A percentile compares a stretch with the other conserved stretches of the same genome.
Evolutionary conservation across 1,139 yeast species (phyloP).

Genomic region (Candida sanyaensis): DNA sequence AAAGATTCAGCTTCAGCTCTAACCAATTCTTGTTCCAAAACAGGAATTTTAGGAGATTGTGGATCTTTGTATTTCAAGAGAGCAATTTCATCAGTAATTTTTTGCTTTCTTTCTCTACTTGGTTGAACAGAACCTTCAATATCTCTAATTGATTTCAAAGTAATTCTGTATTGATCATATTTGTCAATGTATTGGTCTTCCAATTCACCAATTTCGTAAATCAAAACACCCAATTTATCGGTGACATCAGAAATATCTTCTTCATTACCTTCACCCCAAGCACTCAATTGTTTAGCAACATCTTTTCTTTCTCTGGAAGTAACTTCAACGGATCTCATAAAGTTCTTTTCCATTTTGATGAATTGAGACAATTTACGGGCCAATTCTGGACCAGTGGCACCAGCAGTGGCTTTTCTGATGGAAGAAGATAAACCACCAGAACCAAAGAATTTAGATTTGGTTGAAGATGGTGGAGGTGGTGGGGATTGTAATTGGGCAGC

Average conservation of each 20-base stretch:
- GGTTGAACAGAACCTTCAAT: constrained; percentile 98
- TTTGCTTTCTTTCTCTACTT: constrained; percentile 95
- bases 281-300: constrained; percentile 92
- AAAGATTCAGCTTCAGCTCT: constrained; percentile 99
- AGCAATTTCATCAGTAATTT: constrained; percentile 96
- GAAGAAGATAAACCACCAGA: constrained; percentile 80
- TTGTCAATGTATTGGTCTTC: constrained; percentile 98
- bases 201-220: constrained; percentile 95
- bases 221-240: constrained; percentile 93
- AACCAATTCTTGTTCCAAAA: constrained; percentile 96
- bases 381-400: constrained; percentile 92
- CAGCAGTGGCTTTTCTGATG: constrained; percentile 87
- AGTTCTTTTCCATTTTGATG: constrained; percentile 95
- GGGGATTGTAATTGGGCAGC: constrained; percentile 93
- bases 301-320: constrained; percentile 95
- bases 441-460: constrained; percentile 80
- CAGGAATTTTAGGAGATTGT: constrained; percentile 91
- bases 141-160: constrained; percentile 92
- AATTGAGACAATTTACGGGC: constrained; percentile 86
- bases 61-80: constrained; percentile 98
- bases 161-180: constrained; percentile 96
- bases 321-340: constrained; percentile 90
- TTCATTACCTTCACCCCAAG: constrained; percentile 98
- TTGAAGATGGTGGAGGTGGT: constrained; percentile 89
- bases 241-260: constrained; percentile 97